A percentile compares a stretch with the other conserved stretches of the same genome.
phyloP scores from a whole-genome alignment of 305 asterid genomes.

The Coffea humblotiana region DNA sequence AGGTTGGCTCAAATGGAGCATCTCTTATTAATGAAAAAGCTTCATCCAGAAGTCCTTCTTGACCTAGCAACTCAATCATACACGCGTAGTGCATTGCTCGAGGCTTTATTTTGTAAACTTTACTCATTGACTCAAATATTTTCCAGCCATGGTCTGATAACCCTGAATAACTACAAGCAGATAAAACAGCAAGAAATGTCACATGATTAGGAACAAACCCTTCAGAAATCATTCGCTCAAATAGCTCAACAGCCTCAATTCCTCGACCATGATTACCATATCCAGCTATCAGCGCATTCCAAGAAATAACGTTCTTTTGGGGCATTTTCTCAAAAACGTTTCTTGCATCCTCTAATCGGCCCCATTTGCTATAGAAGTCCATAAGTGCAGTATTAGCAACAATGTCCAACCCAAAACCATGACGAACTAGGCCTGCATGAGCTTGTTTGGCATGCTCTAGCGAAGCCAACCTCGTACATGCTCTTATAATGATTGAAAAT shows the following conservation, averaged over 20 bases:
- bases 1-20: constrained; percentile 59
- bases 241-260: constrained; percentile 62
- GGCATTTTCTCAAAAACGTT: constrained; percentile 76
- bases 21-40: constrained; percentile 66
- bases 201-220: constrained; percentile 70
- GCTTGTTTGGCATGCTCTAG: constrained; percentile 77
- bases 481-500: constrained; percentile 58
- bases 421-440: constrained; percentile 74
- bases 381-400: constrained; percentile 15
- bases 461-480: constrained; percentile 78
- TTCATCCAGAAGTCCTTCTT: constrained; percentile 79
- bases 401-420: constrained; percentile 57
- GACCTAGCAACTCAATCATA: constrained; percentile 75
- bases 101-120: constrained; percentile 68
- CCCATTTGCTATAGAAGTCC: constrained; percentile 93
- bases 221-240: constrained; percentile 58
- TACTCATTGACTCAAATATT: constrained; percentile 70
- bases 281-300: constrained; percentile 89
- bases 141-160: constrained; percentile 72
- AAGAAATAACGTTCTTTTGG: constrained; percentile 58
- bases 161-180: constrained; percentile 80
- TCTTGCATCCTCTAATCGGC: constrained; percentile 80
- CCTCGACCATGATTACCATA: constrained; percentile 69
- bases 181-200: constrained; percentile 73
- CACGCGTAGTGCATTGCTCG: constrained; percentile 85